A percentile compares a stretch with the other conserved stretches of the same genome.
phyloP scores from a whole-genome alignment of 768 basidiomycete genomes.

The Calocybe cyanea region DNA sequence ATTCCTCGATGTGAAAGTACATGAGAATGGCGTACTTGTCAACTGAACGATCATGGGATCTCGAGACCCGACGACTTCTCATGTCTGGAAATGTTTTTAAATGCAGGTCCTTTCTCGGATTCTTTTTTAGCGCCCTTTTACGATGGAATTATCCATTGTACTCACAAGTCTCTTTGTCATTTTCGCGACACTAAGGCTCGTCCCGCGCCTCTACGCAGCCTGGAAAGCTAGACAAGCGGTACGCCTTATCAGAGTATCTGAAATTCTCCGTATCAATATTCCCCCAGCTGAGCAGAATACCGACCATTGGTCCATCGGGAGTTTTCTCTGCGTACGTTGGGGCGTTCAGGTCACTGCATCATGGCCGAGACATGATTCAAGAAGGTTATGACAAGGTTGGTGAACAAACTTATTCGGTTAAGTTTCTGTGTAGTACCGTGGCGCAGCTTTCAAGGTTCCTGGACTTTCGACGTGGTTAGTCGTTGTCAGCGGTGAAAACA shows the following conservation, averaged over 20 bases:
- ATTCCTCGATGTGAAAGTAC: not conserved
- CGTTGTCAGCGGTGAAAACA: slow-evolving; percentile 24
- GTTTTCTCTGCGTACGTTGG: slow-evolving; percentile 15
- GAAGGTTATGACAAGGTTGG: slow-evolving; percentile 17
- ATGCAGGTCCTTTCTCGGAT: no score
- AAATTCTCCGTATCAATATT: not conserved
- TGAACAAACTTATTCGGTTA: not conserved
- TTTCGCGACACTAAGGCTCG: not conserved
- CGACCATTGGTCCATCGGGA: slow-evolving; percentile 15
- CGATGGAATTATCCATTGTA: no score
- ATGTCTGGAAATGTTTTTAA: no score
- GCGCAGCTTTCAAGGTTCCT: slow-evolving; percentile 20
- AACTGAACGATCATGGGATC: no score
- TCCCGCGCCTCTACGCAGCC: not conserved
- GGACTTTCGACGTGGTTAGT: slow-evolving; percentile 26
- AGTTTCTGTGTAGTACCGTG: slow-evolving; percentile 7
- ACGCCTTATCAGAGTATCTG: not conserved
- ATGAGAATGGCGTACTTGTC: no score
- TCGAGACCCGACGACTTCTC: no score
- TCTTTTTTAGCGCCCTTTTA: no score
- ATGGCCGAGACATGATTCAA: slow-evolving; percentile 13
- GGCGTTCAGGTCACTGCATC: slow-evolving; percentile 10
- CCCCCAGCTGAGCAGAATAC: slow-evolving; percentile 11
- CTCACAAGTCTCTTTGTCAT: no score
- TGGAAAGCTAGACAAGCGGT: slow-evolving; percentile 6